Evolutionary conservation across 495 filamentous ascomycete genomes (phyloP).

Genomic region (Daldinia bambusicola): DNA sequence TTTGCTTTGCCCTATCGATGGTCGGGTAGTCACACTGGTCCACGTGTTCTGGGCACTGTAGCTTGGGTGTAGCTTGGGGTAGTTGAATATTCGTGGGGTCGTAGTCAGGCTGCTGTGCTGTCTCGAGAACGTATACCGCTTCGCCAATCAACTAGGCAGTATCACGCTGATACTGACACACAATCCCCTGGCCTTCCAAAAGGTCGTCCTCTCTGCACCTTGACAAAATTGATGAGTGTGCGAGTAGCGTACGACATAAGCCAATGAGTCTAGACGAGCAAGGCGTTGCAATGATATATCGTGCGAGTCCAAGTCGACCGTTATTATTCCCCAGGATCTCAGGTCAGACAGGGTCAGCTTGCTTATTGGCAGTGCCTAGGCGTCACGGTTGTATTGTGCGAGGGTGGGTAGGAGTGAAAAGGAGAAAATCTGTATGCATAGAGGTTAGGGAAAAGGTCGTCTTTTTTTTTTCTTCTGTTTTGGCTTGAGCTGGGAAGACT

Average conservation of each 20-base stretch:
- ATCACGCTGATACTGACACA: constrained; percentile 45
- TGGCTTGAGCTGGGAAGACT: constrained; percentile 13
- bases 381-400: constrained; percentile 43
- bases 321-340: constrained; percentile 31
- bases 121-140: constrained; percentile 35
- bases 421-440: constrained; percentile 27
- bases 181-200: constrained; percentile 38
- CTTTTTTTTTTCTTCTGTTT: constrained; percentile 16
- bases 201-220: constrained; percentile 42
- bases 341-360: constrained; percentile 27
- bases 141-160: constrained; percentile 44
- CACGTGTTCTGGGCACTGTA: constrained; percentile 44
- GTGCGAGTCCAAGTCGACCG: constrained; percentile 31
- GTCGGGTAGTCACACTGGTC: constrained; percentile 44
- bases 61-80: constrained; percentile 41
- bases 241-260: constrained; percentile 27
- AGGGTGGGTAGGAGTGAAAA: constrained; percentile 42
- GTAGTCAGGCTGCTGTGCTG: constrained; percentile 48
- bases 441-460: constrained; percentile 17
- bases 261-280: constrained; percentile 30
- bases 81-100: constrained; percentile 46
- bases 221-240: constrained; percentile 32
- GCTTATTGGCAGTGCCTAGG: constrained; percentile 35
- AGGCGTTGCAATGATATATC: constrained; percentile 38
- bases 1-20: constrained; percentile 36